phyloP scores from a whole-genome alignment of 2,329 filamentous ascomycete genomes.

The Neophaeococcomyces aloes region DNA sequence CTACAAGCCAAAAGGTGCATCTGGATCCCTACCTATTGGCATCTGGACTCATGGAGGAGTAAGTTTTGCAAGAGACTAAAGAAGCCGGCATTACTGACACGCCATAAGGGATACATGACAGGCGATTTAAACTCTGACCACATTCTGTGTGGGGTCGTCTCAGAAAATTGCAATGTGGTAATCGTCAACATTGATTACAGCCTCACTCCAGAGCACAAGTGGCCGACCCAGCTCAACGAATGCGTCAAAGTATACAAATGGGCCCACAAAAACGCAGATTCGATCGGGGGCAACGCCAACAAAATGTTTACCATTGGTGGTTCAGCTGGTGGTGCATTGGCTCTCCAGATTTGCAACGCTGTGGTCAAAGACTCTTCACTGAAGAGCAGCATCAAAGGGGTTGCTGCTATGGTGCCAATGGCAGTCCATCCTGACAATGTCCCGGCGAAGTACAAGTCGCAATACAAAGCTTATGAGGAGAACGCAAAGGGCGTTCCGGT shows the following conservation, averaged over 20 bases:
- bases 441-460: conserved; percentile 26
- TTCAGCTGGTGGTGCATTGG: conserved; percentile 32
- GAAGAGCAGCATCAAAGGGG: conserved; percentile 28
- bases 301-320: conserved; percentile 29
- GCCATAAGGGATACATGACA: conserved; percentile 21
- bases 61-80: no score
- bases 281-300: conserved; percentile 15
- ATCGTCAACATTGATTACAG: conserved; percentile 31
- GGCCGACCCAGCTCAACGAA: conserved; percentile 18
- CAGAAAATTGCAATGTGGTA: conserved; percentile 24
- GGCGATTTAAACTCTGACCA: conserved; percentile 30
- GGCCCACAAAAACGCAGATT: conserved; percentile 18
- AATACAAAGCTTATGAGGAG: conserved; percentile 29
- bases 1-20: conserved; percentile 17
- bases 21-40: conserved; percentile 17
- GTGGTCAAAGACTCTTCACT: conserved; percentile 28
- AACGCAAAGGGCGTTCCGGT: conserved; percentile 30
- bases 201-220: conserved; percentile 18
- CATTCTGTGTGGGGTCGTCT: conserved; percentile 26
- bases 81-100: no score
- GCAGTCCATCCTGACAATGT: conserved; percentile 30
- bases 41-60: conserved; percentile 20
- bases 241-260: conserved; percentile 18
- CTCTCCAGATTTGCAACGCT: conserved; percentile 29
- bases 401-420: conserved; percentile 29